Evolutionary conservation across 140 eudicot species (phyloP), one percentile per base, ranked within the genome.

Genomic region (Flaveria floridana): DNA sequence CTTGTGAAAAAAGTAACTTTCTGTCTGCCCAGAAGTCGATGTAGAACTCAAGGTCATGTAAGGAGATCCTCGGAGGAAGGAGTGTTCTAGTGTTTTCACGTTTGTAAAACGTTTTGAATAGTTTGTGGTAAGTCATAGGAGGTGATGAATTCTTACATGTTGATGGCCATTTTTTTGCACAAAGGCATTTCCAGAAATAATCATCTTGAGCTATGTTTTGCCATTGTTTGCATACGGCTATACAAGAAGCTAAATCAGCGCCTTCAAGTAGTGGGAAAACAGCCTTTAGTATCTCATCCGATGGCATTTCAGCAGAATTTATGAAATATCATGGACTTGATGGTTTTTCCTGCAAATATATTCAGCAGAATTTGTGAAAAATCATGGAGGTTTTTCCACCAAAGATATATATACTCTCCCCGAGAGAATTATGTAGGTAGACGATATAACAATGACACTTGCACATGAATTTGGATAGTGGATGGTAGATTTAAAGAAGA

Each of bases 91-190:
- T 70, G 25, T 71, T 75, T 53, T 85, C 89, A 30, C 95, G 96
- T 59, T 83, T 92, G 48, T 81, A 82, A 63, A 87, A 89, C 44
- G 85, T 80, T 58, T 80, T 79, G 68, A 72, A 92, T 12, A 89
- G 84, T 71, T 89, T 84, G 63, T 76, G 76, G 71, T 86, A 92
- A 46, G 92, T 77, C 30, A 59, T 81, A 2, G 92, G 89, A 10
- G 92, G 90, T 0, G 85, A 58, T 10, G 87, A 68, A 34, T 74
- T 78, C 73, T 89, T 89, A 79, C 95, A 89, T 26, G 83, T 69
- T 9, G 98, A 92, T 46, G 98, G 98, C 98, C 96, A 92, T 83
- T 78, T 87, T 78, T 86, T 86, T n/a, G 86, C 78, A 71, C 98
- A 92, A 0, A 92, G 80, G 75, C 96, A 89, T 79, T 89, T 92